Evolutionary conservation across 176 grass and related monocot genomes (phyloP), one percentile per base, ranked within the genome.

Genomic region (Tillandsia leiboldiana): DNA sequence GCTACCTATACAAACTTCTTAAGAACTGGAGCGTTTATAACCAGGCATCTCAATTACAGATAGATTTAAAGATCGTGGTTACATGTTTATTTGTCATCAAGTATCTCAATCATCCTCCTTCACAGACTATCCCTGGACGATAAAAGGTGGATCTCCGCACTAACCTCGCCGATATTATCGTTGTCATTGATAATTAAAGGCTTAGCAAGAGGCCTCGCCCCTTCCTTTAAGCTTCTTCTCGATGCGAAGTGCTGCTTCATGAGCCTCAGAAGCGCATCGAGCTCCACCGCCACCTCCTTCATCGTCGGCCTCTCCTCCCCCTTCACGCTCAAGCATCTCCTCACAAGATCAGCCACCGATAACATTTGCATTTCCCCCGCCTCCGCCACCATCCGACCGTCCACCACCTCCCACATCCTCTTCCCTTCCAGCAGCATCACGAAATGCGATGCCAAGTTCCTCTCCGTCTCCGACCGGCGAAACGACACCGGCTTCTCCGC

Each of bases 291-390:
- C 49, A 84, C 86, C 26, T 84, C 86, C 23, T 64, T 71, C 81
- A 84, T 88, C n/a, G 26, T 2, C 11, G 86, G 81, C 0, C 86
- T 73, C 12, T 88, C 78, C 68, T 84, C 78, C 67, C 78, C 81
- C 59, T 68, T 88, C 67, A 65, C 3, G n/a, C 28, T 84, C 74
- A 88, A 75, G 71, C 86, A 88, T 56, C 81, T 78, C 56, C 59
- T 68, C 1, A 78, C 70, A 64, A 88, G 74, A 1, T 84, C 28
- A 33, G 81, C 86, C 20, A 75, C 2, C 3, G 51, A 48, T 67
- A 75, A 63, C 1, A 75, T 10, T 26, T 88, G 81, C 49, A 73
- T 56, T 74, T 73, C 81, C 17, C 78, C 67, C 29, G 74, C 86
- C 74, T 88, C 81, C 22, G 22, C 66, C 61, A 84, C 77, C 49